Base-by-base conservation (phyloP, 495 filamentous ascomycete genomes). In the Durotheca rogersii region DNA sequence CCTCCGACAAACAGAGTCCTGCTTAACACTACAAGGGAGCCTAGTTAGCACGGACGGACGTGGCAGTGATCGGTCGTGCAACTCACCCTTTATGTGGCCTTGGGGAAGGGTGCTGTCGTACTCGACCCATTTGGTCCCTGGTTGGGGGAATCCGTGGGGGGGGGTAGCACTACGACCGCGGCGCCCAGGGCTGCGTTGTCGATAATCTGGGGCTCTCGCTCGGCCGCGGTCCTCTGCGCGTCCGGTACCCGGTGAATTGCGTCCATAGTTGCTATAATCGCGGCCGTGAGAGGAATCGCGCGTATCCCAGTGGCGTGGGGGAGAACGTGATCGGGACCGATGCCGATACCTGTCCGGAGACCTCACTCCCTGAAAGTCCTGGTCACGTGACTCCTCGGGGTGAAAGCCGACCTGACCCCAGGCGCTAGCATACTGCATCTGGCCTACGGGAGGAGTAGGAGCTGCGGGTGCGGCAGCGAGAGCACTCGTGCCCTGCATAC, bases 1-100 rank as follows among this genome's bases (percentile, higher is more conserved):
- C 94, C 93, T 41, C 93, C 93, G 39, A 98, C 90, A 63, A 98
- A 98, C 1, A 98, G 79, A 16, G 93, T 98, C 45, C 93, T 82
- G 65, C 94, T 97, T 33, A 95, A 75, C 0, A 98, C 93, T 84
- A 36, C 37, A n/a, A n/a, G n/a, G n/a, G 53, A 12, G 30, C 18
- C 11, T 18, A 19, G 31, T 53, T 40, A 62, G 64, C 29, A 56
- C 7, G 33, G 7, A 21, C 19, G n/a, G 4, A 27, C 9, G 5
- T 47, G 18, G 21, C 20, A 11, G 23, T 47, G 62, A 58, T 37
- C 50, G 46, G 29, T 6, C 15, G 30, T 20, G 17, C 23, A 25
- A 68, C 69, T 51, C 78, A 86, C 83, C 83, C 75, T 92, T 95
- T 68, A 98, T 95, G 57, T 78, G 80, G 40, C 83, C 83, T 56